Base-by-base conservation (phyloP, 768 basidiomycete genomes). In the Kwoniella dejecticola region DNA sequence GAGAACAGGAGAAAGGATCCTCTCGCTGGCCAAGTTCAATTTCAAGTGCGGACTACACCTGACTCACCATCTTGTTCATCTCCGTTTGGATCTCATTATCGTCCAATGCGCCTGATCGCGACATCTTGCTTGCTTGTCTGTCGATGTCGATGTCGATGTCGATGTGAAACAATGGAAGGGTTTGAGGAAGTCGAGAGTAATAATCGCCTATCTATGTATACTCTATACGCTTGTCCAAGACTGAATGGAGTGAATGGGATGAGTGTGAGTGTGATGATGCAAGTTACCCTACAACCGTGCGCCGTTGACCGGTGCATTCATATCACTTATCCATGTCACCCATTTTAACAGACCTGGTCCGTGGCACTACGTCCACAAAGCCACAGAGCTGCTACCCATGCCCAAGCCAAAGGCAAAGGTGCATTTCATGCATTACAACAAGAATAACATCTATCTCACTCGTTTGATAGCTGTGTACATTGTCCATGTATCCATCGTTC, bases 11-110 rank as follows among this genome's bases (percentile, higher is more conserved):
- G 7, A 36, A 36, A 36, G 33, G 33, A 36, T 36, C 7, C 15
- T n/a, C n/a, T n/a, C n/a, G n/a, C n/a, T n/a, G n/a, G n/a, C n/a
- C n/a, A n/a, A n/a, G n/a, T n/a, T n/a, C n/a, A n/a, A n/a, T n/a
- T n/a, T n/a, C n/a, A n/a, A n/a, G n/a, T n/a, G n/a, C n/a, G n/a
- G n/a, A n/a, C n/a, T n/a, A n/a, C n/a, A n/a, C n/a, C n/a, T n/a
- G n/a, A 78, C 84, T 55, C 57, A 93, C 95, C 95, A 98, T 97
- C 86, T 97, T 97, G 83, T 91, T 94, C 90, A 97, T 91, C 84
- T 98, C 95, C 74, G 82, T 89, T 72, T 92, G 83, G 19, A 97
- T 94, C 80, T 98, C 95, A 70, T 93, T 91, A 69, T 98, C 95
- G 75, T 92, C 93, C 60, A 95, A 81, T 24, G 91, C 76, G 33